These are phyloP conservation scores for Penicillium fimorum DNA, from an alignment of 495 filamentous ascomycete species.

Conservation along the genomic window DNA sequence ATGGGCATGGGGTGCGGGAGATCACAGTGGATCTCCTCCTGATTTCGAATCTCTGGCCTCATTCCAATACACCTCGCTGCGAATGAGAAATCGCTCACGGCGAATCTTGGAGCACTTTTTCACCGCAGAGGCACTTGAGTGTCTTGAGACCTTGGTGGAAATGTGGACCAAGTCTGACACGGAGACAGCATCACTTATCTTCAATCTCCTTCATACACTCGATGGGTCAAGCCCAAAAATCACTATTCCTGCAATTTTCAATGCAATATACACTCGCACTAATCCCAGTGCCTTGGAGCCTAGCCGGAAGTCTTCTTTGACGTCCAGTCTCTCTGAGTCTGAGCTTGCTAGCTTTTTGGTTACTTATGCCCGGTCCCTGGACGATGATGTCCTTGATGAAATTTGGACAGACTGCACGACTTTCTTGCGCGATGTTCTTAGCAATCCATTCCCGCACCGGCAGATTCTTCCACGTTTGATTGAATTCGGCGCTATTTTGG, in stretches of 20 bases:
- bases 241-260: slow-evolving; percentile 94
- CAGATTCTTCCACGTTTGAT: slow-evolving; percentile 85
- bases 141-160: slow-evolving; percentile 83
- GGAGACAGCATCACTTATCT: slow-evolving; percentile 52
- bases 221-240: slow-evolving; percentile 90
- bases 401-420: slow-evolving; percentile 95
- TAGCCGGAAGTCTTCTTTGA: slow-evolving; percentile 78
- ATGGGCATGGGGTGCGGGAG: slow-evolving; percentile 86
- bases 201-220: slow-evolving; percentile 84
- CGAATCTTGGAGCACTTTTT: slow-evolving; percentile 91
- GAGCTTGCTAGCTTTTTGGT: slow-evolving; percentile 86
- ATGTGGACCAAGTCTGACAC: slow-evolving; percentile 63
- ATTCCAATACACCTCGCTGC: slow-evolving; percentile 82
- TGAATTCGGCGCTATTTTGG: slow-evolving; percentile 84
- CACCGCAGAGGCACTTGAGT: slow-evolving; percentile 90
- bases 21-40: slow-evolving; percentile 51
- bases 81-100: slow-evolving; percentile 84
- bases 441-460: slow-evolving; percentile 92
- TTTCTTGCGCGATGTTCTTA: slow-evolving; percentile 84
- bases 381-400: slow-evolving; percentile 99
- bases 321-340: slow-evolving; percentile 74
- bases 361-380: slow-evolving; percentile 81
- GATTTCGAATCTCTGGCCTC: slow-evolving; percentile 75
- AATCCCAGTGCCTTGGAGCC: slow-evolving; percentile 80
- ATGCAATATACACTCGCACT: slow-evolving; percentile 90